Percentiles rank a stretch among this genome's conserved stretches.
Evolutionary conservation across 2,329 filamentous ascomycete species (phyloP).

Genomic region (Aspergillus fijiensis): DNA sequence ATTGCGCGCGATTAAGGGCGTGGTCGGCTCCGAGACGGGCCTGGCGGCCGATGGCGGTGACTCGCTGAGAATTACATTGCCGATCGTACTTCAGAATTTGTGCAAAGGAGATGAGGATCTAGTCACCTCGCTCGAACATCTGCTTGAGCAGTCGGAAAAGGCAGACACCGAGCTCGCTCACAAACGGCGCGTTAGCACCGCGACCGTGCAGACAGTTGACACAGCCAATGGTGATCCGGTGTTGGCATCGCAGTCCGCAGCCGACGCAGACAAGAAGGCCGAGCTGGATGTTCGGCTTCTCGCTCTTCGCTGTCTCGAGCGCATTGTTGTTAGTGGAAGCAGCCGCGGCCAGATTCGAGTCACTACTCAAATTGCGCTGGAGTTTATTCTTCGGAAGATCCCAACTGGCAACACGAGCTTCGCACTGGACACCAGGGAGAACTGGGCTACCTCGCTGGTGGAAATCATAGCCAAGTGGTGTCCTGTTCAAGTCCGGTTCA

Average conservation of each 20-base stretch:
- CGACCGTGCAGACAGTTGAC: constrained; percentile 72
- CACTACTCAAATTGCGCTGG: constrained; percentile 71
- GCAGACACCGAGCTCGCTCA: constrained; percentile 56
- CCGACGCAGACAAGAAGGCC: constrained; percentile 83
- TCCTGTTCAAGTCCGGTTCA: constrained; percentile 90
- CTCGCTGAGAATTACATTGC: constrained; percentile 76
- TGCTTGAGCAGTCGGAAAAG: constrained; percentile 67
- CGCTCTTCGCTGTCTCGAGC: constrained; percentile 81
- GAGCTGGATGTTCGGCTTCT: constrained; percentile 85
- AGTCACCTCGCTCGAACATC: constrained; percentile 66
- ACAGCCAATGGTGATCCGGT: constrained; percentile 66
- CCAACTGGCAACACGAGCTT: constrained; percentile 52
- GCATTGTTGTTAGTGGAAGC: constrained; percentile 74
- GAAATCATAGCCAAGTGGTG: constrained; percentile 80
- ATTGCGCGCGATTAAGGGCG: constrained; percentile 74
- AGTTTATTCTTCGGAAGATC: constrained; percentile 65
- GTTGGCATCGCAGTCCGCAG: constrained; percentile 70
- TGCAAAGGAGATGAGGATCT: constrained; percentile 65
- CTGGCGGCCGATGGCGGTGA: constrained; percentile 72
- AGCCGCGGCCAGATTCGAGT: constrained; percentile 78
- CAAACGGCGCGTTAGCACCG: constrained; percentile 72
- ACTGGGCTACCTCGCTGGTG: constrained; percentile 82
- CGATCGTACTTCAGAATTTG: constrained; percentile 82
- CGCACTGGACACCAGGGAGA: constrained; percentile 50
- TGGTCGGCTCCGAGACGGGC: constrained; percentile 77